A percentile compares a stretch with the other conserved stretches of the same genome.
These are phyloP conservation scores for Chrysochromulina parva DNA, from an alignment of 78 protist genomes.

Conservation along the genomic window DNA sequence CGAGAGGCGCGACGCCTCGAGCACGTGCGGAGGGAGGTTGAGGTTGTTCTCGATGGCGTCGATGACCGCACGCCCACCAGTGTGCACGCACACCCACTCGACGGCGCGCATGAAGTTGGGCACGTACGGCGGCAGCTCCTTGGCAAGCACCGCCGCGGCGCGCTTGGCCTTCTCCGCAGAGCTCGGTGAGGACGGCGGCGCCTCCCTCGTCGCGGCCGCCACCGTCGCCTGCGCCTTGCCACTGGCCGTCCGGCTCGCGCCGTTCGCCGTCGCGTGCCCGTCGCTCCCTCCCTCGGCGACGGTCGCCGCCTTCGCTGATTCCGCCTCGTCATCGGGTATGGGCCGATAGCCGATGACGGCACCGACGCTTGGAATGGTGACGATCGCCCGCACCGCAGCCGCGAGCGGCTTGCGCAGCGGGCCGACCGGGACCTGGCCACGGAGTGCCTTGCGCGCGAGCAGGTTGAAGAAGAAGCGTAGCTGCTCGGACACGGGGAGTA, in stretches of 20 bases:
- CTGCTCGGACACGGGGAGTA: constrained; percentile 81
- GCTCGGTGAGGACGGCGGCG: too few species aligned
- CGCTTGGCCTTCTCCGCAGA: too few species aligned
- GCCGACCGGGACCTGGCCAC: neutral
- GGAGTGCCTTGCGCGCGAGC: constrained; percentile 45
- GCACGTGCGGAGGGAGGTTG: neutral
- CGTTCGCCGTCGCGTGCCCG: too few species aligned
- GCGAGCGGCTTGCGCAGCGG: too few species aligned
- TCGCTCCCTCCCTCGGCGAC: neutral
- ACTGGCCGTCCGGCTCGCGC: too few species aligned
- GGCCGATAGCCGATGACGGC: neutral
- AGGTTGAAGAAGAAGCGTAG: constrained; percentile 64
- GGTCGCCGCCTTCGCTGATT: neutral
- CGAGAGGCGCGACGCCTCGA: constrained; percentile 22
- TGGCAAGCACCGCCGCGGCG: neutral
- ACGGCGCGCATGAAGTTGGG: constrained; percentile 69
- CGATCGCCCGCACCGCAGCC: too few species aligned
- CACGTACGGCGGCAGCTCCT: constrained; percentile 51
- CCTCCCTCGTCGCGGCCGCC: too few species aligned
- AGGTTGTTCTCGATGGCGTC: constrained; percentile 23
- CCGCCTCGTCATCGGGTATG: neutral
- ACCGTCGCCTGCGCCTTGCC: too few species aligned
- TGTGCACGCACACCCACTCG: constrained; percentile 24
- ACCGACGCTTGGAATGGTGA: too few species aligned
- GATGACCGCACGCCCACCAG: constrained; percentile 49